Evolutionary conservation across 768 basidiomycete species (phyloP).

Genomic region (Phlebiopsis flavidoalba): DNA sequence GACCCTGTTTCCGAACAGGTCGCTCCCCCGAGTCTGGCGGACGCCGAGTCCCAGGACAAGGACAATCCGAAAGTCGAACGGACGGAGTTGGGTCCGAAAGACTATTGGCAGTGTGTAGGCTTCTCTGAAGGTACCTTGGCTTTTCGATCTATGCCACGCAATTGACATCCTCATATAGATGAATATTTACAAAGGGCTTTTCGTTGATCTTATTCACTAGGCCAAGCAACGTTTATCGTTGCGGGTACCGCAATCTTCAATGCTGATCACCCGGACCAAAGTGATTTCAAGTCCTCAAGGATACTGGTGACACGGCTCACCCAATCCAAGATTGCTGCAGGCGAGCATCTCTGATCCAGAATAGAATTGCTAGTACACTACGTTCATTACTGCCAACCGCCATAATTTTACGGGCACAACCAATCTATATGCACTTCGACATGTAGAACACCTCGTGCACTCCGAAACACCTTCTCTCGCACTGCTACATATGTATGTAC

Average conservation of each 20-base stretch:
- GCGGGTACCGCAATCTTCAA: conserved; percentile 95
- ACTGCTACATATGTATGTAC: conserved; percentile 1
- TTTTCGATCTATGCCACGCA: not conserved
- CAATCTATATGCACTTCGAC: not conserved
- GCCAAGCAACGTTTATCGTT: conserved; percentile 97
- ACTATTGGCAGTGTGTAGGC: conserved; percentile 88
- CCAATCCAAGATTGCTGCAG: conserved; percentile 40
- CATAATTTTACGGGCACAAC: not conserved
- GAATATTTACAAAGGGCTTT: too few relatives aligned
- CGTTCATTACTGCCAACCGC: not conserved
- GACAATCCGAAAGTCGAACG: conserved; percentile 99
- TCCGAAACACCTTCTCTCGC: not conserved
- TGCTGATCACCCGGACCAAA: conserved; percentile 66
- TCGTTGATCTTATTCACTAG: conserved; percentile 34
- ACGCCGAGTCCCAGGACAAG: conserved; percentile 84
- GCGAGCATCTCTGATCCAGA: not conserved
- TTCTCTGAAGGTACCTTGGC: conserved; percentile 65
- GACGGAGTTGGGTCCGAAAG: conserved; percentile 91
- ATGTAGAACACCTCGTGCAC: conserved; percentile 12
- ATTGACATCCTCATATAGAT: not conserved
- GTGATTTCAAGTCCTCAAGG: conserved; percentile 74
- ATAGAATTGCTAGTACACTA: not conserved
- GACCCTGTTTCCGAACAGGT: conserved; percentile 96
- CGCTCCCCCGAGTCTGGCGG: conserved; percentile 80
- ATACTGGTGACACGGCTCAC: conserved; percentile 64